These are phyloP conservation scores for Euphorbia pulcherrima DNA, from an alignment of 345 rosid species.

Conservation along the genomic window DNA sequence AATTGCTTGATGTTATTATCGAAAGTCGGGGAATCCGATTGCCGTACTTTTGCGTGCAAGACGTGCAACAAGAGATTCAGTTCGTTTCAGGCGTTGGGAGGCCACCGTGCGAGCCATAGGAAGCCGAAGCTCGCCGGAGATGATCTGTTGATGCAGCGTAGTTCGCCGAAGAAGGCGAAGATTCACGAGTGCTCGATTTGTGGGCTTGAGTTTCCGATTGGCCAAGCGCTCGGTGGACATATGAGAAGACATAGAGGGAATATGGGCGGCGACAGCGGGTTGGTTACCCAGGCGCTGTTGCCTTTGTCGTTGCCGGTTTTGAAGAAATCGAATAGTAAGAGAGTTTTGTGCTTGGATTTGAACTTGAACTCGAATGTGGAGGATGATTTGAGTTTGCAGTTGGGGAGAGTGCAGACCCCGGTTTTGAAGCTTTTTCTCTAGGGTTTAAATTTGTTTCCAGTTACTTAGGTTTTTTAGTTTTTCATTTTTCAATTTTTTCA, in stretches of 20 bases:
- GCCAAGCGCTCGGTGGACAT: slow-evolving; percentile 95
- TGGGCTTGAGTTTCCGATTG: slow-evolving; percentile 69
- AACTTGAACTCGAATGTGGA: slow-evolving; percentile 77
- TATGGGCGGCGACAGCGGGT: neutral
- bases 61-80: slow-evolving; percentile 72
- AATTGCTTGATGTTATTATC: slow-evolving; percentile 66
- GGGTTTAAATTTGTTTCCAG: neutral
- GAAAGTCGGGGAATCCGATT: slow-evolving; percentile 39
- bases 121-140: slow-evolving; percentile 39
- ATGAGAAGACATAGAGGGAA: slow-evolving; percentile 74
- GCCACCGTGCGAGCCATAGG: slow-evolving; percentile 89
- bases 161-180: slow-evolving; percentile 50
- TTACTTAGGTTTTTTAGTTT: neutral
- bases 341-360: slow-evolving; percentile 59
- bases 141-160: slow-evolving; percentile 7
- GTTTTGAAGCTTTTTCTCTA: slow-evolving; percentile 29
- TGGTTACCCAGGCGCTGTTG: slow-evolving; percentile 27
- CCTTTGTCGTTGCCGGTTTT: slow-evolving; percentile 38
- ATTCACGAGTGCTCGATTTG: slow-evolving; percentile 81
- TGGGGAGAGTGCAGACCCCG: slow-evolving; percentile 37
- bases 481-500: neutral
- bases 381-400: slow-evolving; percentile 52
- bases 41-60: slow-evolving; percentile 65
- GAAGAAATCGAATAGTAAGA: slow-evolving; percentile 57
- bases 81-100: slow-evolving; percentile 89